phyloP scores from a whole-genome alignment of 2,329 filamentous ascomycete genomes.

The Alternaria viburni region DNA sequence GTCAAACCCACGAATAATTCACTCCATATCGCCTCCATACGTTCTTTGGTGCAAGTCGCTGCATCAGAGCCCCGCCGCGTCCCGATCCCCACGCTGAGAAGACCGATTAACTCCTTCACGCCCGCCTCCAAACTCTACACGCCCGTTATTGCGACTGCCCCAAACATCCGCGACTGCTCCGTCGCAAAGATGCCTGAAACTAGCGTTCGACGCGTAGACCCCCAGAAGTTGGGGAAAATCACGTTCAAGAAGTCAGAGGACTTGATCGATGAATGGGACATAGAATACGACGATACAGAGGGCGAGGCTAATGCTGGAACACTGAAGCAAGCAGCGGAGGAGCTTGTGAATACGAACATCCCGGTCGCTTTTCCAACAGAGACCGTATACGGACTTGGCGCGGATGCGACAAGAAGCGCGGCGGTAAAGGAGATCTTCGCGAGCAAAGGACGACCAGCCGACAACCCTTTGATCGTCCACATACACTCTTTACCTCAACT shows the following conservation, averaged over 20 bases:
- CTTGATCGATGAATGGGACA: slow-evolving; percentile 46
- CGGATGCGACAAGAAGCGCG: slow-evolving; percentile 84
- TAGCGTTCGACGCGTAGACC: slow-evolving; percentile 47
- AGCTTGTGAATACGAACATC: slow-evolving; percentile 68
- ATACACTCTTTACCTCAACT: slow-evolving; percentile 82
- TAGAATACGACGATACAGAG: slow-evolving; percentile 33
- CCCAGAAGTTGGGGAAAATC: slow-evolving; percentile 49
- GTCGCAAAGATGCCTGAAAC: slow-evolving; percentile 43
- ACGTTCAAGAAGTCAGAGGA: slow-evolving; percentile 36
- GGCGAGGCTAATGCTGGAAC: slow-evolving; percentile 55
- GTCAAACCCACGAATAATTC: slow-evolving; percentile 31
- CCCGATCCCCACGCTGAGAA: slow-evolving; percentile 34
- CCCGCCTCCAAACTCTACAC: background rate
- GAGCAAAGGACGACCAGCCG: slow-evolving; percentile 86
- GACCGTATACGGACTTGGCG: slow-evolving; percentile 96
- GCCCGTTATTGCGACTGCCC: background rate
- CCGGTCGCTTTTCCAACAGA: slow-evolving; percentile 97
- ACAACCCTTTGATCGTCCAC: slow-evolving; percentile 96
- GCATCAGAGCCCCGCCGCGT: slow-evolving; percentile 19
- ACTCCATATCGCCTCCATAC: slow-evolving; percentile 14
- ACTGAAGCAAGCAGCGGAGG: slow-evolving; percentile 69
- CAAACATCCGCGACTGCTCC: slow-evolving; percentile 4
- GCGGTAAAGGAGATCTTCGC: slow-evolving; percentile 91
- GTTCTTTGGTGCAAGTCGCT: slow-evolving; percentile 36
- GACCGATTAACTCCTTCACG: slow-evolving; percentile 2